Conservation (phyloP, 2,329 filamentous ascomycete genomes). For the Phoma sp. region DNA sequence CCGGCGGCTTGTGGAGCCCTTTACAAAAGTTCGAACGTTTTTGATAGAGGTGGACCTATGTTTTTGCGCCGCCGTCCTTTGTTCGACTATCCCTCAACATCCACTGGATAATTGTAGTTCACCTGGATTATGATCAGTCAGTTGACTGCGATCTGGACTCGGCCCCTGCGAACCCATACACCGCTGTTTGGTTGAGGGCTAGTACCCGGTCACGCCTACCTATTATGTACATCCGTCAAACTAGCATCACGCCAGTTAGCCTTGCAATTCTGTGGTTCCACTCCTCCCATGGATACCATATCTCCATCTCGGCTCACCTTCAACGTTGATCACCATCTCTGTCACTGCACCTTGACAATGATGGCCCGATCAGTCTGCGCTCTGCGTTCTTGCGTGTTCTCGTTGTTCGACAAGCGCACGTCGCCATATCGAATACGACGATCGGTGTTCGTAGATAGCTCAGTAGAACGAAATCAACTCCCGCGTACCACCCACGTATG, state of each 20-base stretch:
- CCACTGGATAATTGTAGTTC: conserved; percentile 17
- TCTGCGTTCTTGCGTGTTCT: background rate
- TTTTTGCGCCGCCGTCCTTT: conserved; percentile 6
- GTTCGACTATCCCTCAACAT: conserved; percentile 14
- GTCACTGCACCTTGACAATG: background rate
- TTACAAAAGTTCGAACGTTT: conserved; percentile 14
- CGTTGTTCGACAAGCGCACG: background rate
- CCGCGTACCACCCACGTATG: background rate
- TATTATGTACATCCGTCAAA: conserved; percentile 1
- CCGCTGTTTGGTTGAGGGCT: background rate
- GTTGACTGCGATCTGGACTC: background rate
- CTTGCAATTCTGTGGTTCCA: conserved; percentile 9
- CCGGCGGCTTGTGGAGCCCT: conserved; percentile 9
- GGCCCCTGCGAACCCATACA: background rate
- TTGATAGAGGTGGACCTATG: conserved; percentile 9
- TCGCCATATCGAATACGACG: background rate
- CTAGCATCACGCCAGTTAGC: background rate
- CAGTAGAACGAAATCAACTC: conserved; percentile 1
- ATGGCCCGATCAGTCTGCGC: conserved; percentile 10
- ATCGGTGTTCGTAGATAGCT: background rate
- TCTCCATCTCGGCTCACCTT: conserved; percentile 4
- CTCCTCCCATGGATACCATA: conserved; percentile 12
- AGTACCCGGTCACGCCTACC: background rate
- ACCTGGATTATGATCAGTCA: background rate
- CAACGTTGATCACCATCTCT: conserved; percentile 13